A percentile compares a stretch with the other conserved stretches of the same genome.
phyloP scores from a whole-genome alignment of 805 yeast genomes.

The Myxozyma monticola region DNA sequence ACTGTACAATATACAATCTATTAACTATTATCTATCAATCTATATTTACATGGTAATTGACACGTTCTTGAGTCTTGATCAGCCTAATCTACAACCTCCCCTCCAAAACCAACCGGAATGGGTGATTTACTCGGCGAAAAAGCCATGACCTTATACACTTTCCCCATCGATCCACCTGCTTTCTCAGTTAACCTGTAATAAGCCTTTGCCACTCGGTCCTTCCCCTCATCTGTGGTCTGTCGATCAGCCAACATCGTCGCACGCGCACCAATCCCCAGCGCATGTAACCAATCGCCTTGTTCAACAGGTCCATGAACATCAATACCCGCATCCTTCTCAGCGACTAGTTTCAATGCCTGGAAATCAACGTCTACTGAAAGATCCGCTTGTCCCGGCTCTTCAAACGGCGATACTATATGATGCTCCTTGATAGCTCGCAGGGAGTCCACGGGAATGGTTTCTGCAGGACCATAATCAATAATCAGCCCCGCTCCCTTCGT shows the following conservation, averaged over 20 bases:
- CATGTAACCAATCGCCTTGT: constrained; percentile 79
- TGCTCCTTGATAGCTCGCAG: constrained; percentile 74
- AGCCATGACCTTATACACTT: constrained; percentile 69
- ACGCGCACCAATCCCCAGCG: constrained; percentile 72
- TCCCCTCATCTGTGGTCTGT: constrained; percentile 47
- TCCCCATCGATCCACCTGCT: constrained; percentile 69
- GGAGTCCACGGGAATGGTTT: constrained; percentile 65
- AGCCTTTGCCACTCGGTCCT: constrained; percentile 54
- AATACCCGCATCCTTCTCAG: constrained; percentile 35
- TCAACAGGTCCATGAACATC: constrained; percentile 58
- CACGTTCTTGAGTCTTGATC: background rate
- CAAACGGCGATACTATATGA: constrained; percentile 70
- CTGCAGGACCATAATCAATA: constrained; percentile 73
- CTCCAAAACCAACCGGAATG: constrained; percentile 59
- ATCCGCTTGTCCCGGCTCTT: constrained; percentile 77
- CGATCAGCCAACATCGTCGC: constrained; percentile 50
- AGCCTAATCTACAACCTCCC: constrained; percentile 28
- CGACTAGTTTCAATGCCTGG: constrained; percentile 50
- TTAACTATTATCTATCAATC: too few species aligned
- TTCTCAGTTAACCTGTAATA: constrained; percentile 65
- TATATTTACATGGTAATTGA: too few species aligned
- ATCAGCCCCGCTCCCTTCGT: constrained; percentile 65
- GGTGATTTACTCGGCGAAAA: constrained; percentile 49
- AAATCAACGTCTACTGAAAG: constrained; percentile 84
- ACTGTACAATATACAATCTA: constrained; percentile 6